Conservation (phyloP, 1,139 yeast species). For the Protomyces macrosporus region DNA sequence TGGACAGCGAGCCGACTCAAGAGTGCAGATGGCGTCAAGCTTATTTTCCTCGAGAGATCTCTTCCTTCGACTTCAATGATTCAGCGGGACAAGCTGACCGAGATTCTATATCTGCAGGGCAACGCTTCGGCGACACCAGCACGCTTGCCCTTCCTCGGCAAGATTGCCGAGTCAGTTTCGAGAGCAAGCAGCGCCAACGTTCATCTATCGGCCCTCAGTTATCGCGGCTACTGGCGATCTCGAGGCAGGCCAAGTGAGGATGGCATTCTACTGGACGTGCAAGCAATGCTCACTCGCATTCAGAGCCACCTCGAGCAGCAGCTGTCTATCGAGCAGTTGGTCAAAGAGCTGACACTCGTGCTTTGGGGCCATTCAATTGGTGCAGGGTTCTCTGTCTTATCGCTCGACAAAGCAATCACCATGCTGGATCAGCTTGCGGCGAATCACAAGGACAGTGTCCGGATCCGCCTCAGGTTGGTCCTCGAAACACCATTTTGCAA, state of each 20-base stretch:
- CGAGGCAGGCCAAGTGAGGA: constrained; percentile 15
- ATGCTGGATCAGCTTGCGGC: not conserved
- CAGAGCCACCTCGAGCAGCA: not conserved
- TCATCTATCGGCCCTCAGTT: constrained; percentile 11
- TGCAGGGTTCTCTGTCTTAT: constrained; percentile 6
- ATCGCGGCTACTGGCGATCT: constrained; percentile 22
- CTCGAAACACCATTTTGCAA: constrained; percentile 21
- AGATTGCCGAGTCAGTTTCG: not conserved
- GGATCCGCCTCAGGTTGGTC: not conserved
- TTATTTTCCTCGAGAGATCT: not conserved
- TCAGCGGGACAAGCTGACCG: not conserved
- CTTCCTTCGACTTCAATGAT: not conserved
- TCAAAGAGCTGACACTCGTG: not conserved
- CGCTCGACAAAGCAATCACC: not conserved
- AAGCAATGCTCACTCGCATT: not conserved
- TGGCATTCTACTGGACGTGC: constrained; percentile 10
- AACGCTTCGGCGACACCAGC: constrained; percentile 19
- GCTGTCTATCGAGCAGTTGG: not conserved
- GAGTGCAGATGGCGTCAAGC: not conserved
- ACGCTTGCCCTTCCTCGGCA: constrained; percentile 11
- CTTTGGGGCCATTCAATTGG: constrained; percentile 26
- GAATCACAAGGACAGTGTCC: not conserved
- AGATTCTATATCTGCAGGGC: constrained; percentile 17
- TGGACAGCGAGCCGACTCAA: not conserved
- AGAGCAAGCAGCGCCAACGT: not conserved